A percentile compares a stretch with the other conserved stretches of the same genome.
phyloP scores from a whole-genome alignment of 495 filamentous ascomycete species.

The Astrocystis sublimbata region DNA sequence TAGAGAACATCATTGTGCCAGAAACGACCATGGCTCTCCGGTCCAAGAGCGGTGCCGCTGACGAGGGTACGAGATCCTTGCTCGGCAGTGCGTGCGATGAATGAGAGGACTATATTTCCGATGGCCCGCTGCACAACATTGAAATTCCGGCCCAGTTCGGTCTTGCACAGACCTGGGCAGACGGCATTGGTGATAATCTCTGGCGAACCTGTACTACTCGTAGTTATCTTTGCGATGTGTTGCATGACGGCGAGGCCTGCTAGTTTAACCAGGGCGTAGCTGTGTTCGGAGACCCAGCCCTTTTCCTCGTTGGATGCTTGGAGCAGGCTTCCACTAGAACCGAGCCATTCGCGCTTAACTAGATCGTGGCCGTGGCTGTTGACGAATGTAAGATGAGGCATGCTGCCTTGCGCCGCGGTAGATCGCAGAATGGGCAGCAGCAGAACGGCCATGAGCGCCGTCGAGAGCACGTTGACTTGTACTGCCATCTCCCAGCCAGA shows the following conservation, averaged over 20 bases:
- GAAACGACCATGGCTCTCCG: constrained; percentile 51
- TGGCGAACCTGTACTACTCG: not conserved
- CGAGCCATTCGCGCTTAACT: constrained; percentile 23
- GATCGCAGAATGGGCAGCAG: not conserved
- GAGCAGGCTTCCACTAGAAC: not conserved
- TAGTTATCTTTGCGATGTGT: not conserved
- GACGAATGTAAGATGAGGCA: not conserved
- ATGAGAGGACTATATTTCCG: constrained; percentile 19
- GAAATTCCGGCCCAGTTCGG: constrained; percentile 16
- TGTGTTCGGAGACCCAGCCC: not conserved
- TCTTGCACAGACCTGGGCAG: constrained; percentile 33
- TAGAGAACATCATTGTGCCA: constrained; percentile 40
- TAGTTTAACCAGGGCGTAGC: not conserved
- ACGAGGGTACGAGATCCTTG: constrained; percentile 53
- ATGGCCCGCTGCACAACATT: constrained; percentile 2
- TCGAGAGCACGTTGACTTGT: constrained; percentile 64
- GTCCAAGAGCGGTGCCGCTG: constrained; percentile 50
- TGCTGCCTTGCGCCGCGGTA: not conserved
- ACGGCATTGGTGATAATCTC: constrained; percentile 28
- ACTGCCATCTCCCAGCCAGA: constrained; percentile 58
- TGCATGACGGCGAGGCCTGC: not conserved
- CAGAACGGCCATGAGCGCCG: constrained; percentile 48
- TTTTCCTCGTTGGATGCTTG: not conserved
- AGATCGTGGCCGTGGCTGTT: constrained; percentile 12
- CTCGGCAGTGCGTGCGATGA: constrained; percentile 45